These are phyloP conservation scores for Irpex sp. DNA, from an alignment of 1,284 basidiomycete species.

Conservation along the genomic window DNA sequence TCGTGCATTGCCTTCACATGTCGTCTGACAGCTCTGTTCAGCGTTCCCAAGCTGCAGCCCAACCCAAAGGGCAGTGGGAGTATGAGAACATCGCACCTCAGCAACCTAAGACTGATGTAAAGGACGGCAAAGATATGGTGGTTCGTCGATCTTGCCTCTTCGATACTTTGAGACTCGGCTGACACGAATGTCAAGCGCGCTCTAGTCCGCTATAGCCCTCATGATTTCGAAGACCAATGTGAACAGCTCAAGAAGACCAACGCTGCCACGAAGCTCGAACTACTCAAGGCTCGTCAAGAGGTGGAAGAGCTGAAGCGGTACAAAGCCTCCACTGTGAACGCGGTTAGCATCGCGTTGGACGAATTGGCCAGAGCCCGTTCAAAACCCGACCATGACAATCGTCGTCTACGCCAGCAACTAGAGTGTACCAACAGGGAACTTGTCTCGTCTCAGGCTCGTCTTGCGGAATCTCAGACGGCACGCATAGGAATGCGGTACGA, in stretches of 20 bases:
- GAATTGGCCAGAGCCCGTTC: background rate
- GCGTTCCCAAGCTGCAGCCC: too few relatives aligned
- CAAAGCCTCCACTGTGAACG: background rate
- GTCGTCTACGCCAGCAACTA: background rate
- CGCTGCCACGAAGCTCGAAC: background rate
- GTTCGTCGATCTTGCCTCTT: background rate
- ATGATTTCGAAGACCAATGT: background rate
- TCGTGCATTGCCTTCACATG: background rate
- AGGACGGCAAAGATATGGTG: background rate
- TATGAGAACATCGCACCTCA: background rate
- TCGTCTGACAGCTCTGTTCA: background rate
- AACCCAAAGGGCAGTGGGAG: background rate
- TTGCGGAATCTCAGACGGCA: background rate
- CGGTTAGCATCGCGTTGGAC: background rate
- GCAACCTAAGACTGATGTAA: background rate
- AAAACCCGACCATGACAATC: background rate
- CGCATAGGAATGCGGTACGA: background rate
- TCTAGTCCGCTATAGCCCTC: background rate
- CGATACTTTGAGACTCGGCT: background rate
- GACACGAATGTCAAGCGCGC: background rate
- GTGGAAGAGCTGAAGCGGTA: background rate
- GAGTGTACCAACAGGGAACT: background rate
- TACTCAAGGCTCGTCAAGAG: background rate
- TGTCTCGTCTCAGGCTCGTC: background rate
- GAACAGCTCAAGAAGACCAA: background rate